phyloP scores from a whole-genome alignment of 306 rosid species.

The Ceratonia siliqua region DNA sequence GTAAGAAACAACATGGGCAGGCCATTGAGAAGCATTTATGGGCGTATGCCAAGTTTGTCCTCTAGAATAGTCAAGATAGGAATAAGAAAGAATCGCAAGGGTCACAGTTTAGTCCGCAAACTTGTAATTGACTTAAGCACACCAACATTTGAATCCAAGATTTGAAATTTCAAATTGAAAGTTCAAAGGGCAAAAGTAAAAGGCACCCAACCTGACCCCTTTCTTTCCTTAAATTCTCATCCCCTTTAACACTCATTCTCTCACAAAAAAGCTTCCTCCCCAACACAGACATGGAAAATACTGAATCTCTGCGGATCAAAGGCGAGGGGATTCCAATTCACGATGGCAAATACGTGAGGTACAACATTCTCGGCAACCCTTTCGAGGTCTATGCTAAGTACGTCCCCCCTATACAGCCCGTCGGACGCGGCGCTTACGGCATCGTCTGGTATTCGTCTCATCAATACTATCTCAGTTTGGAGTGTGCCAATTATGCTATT shows the following conservation, averaged over 20 bases:
- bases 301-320: conserved; percentile 40
- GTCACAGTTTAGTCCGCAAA: background rate
- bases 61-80: no score
- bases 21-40: no score
- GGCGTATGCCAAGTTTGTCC: no score
- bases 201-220: background rate
- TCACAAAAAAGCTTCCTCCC: background rate
- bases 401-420: conserved; percentile 80
- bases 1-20: no score
- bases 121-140: no score
- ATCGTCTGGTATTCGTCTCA: no score
- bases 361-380: conserved; percentile 73
- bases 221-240: background rate
- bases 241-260: background rate
- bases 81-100: background rate
- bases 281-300: conserved; percentile 27
- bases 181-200: background rate
- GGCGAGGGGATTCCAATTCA: conserved; percentile 46
- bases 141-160: background rate
- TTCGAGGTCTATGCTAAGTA: conserved; percentile 79
- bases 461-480: no score
- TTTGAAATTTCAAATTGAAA: conserved; percentile 6
- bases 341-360: conserved; percentile 62
- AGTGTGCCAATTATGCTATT: no score
- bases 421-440: conserved; percentile 97